Percentiles rank a stretch among this genome's conserved stretches.
These are phyloP conservation scores for Capniomyces stellatus DNA, from an alignment of 371 early-diverging fungal species.

Conservation along the genomic window DNA sequence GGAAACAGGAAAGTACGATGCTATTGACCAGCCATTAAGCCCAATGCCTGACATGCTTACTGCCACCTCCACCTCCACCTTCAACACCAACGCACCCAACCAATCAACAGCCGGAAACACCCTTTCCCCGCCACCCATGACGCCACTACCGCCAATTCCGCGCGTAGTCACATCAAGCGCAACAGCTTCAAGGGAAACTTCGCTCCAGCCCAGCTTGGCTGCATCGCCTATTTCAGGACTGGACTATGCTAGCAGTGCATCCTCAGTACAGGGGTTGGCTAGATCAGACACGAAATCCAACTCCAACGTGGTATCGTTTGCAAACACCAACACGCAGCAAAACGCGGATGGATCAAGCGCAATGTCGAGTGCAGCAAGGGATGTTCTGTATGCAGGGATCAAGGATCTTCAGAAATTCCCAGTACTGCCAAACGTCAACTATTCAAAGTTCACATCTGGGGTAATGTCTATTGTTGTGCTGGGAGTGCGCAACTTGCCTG, in stretches of 20 bases:
- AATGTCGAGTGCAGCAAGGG: neutral
- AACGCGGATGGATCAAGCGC: neutral
- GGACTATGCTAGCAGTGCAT: neutral
- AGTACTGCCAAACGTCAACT: slow-evolving; percentile 25
- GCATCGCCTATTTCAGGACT: neutral
- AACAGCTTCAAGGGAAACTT: neutral
- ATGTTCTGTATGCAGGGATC: neutral
- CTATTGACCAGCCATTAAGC: neutral
- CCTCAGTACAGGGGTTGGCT: neutral
- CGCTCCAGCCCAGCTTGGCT: neutral
- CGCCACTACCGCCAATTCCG: neutral
- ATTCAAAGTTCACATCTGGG: slow-evolving; percentile 22
- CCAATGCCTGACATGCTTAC: too few species aligned
- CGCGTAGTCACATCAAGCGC: neutral
- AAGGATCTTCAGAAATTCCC: slow-evolving; percentile 8
- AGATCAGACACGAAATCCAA: too few species aligned
- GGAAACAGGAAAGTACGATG: slow-evolving; percentile 7
- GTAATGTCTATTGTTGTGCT: slow-evolving; percentile 19
- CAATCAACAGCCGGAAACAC: neutral
- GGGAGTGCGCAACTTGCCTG: slow-evolving; percentile 20
- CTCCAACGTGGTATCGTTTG: too few species aligned
- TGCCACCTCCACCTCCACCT: too few species aligned
- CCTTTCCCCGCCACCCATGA: neutral
- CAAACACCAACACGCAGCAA: too few species aligned
- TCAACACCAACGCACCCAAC: neutral